Evolutionary conservation across 352 stramenopile species (phyloP).

Genomic region (Phytophthora tentaculata): DNA sequence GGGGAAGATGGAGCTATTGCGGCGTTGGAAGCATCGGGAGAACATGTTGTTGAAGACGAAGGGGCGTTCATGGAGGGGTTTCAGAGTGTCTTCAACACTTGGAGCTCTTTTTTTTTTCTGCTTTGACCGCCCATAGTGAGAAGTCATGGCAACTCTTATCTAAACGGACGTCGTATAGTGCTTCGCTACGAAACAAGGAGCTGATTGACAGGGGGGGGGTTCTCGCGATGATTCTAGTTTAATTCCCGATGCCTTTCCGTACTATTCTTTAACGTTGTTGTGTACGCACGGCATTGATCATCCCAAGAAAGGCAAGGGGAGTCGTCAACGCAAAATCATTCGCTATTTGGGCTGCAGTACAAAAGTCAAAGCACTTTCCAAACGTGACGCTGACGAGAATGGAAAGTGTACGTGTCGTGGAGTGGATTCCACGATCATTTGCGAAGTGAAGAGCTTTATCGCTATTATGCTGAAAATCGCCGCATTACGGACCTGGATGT

Average conservation of each 20-base stretch:
- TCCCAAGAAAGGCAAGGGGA: constrained; percentile 9
- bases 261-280: constrained; percentile 6
- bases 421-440: background rate
- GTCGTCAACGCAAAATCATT: constrained; percentile 6
- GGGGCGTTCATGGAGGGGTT: too few species aligned
- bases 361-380: background rate
- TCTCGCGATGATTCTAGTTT: background rate
- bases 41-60: too few species aligned
- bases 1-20: too few species aligned
- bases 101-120: too few species aligned
- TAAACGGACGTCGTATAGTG: background rate
- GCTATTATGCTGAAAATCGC: background rate
- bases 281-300: constrained; percentile 19
- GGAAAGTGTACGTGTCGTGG: constrained; percentile 3
- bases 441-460: background rate
- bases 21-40: too few species aligned
- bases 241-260: background rate
- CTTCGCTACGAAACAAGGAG: background rate
- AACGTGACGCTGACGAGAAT: background rate
- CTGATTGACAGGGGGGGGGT: background rate
- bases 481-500: background rate
- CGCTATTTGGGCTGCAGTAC: background rate
- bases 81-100: too few species aligned
- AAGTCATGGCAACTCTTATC: too few species aligned
- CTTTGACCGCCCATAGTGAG: too few species aligned